These are phyloP conservation scores for Saccharomycopsis sp. DNA, from an alignment of 805 yeast species.

Conservation along the genomic window DNA sequence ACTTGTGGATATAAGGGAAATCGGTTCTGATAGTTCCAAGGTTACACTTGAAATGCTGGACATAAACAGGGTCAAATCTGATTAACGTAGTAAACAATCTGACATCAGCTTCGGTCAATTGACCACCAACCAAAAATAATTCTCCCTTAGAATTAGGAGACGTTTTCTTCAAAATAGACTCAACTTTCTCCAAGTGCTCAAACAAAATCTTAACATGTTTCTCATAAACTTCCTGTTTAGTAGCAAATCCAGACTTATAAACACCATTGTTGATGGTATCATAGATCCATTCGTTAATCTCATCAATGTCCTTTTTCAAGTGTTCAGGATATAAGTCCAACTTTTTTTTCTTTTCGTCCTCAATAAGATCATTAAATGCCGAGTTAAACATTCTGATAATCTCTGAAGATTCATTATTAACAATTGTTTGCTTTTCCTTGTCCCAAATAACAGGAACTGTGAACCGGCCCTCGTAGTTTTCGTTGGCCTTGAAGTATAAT, in stretches of 20 bases:
- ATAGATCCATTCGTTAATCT: constrained; percentile 74
- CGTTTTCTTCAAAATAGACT: constrained; percentile 45
- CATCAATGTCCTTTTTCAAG: constrained; percentile 57
- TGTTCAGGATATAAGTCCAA: constrained; percentile 58
- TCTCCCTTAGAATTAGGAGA: constrained; percentile 28
- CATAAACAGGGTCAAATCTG: constrained; percentile 89
- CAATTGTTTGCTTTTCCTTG: constrained; percentile 72
- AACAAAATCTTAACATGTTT: constrained; percentile 58
- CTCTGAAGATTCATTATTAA: constrained; percentile 86
- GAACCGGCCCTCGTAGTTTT: constrained; percentile 72
- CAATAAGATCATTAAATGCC: constrained; percentile 57
- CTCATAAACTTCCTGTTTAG: constrained; percentile 76
- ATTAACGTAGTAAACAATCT: constrained; percentile 81
- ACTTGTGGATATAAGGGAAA: constrained; percentile 70
- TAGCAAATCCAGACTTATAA: constrained; percentile 87
- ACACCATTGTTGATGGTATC: constrained; percentile 88
- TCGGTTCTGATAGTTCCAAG: constrained; percentile 70
- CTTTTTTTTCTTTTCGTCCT: constrained; percentile 39
- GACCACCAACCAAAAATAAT: constrained; percentile 52
- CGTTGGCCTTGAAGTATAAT: constrained; percentile 67
- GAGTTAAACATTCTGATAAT: constrained; percentile 78
- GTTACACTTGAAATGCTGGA: constrained; percentile 93
- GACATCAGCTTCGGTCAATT: constrained; percentile 84
- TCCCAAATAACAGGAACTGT: constrained; percentile 97
- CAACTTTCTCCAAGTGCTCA: constrained; percentile 62